Conservation (phyloP, 805 yeast species). For the Komagataella pseudopastoris region DNA sequence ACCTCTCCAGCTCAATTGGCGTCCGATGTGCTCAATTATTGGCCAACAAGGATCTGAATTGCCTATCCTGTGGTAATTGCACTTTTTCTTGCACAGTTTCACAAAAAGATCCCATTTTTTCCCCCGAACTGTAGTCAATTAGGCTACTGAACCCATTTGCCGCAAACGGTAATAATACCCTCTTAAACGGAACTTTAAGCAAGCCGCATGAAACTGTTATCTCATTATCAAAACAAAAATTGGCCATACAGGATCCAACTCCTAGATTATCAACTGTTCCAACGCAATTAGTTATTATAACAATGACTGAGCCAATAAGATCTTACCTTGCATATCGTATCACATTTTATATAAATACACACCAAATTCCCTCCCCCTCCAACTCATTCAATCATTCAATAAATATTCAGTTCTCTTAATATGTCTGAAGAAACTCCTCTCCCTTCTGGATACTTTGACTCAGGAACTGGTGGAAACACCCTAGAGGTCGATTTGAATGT, state of each 20-base stretch:
- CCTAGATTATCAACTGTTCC: not conserved
- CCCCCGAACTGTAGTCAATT: not conserved
- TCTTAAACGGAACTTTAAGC: not conserved
- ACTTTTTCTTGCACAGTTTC: not conserved
- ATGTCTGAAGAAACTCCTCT: constrained; percentile 7
- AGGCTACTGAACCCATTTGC: not conserved
- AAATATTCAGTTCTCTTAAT: not conserved
- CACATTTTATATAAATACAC: not conserved
- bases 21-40: not conserved
- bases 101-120: not conserved
- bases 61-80: not conserved
- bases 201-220: not conserved
- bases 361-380: not conserved
- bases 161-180: not conserved
- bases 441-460: constrained; percentile 33
- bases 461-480: constrained; percentile 73
- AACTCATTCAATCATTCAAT: not conserved
- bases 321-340: not conserved
- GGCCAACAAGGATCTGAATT: not conserved
- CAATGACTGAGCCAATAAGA: not conserved
- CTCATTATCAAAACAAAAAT: not conserved
- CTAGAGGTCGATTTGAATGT: constrained; percentile 58
- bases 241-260: not conserved
- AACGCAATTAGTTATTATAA: not conserved
- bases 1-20: not conserved